Conservation (phyloP, 192 early-diverging fungal genomes). For the Backusella macrospora region DNA sequence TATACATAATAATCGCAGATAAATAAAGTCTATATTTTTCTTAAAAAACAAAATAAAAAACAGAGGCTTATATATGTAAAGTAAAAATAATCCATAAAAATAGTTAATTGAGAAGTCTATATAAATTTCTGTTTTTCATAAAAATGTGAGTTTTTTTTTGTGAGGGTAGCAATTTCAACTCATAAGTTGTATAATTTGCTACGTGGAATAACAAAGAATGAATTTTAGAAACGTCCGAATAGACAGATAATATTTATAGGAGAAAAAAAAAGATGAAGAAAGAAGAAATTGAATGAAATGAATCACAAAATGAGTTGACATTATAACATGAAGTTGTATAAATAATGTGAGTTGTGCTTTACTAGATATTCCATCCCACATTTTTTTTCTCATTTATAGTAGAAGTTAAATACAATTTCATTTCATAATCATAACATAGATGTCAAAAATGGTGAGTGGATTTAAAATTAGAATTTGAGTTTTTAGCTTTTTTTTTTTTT, state of each 20-base stretch:
- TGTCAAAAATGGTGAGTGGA: neutral
- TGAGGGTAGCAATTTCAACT: neutral
- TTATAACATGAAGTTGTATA: too few relatives aligned
- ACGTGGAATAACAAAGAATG: constrained; percentile 2
- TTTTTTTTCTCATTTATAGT: too few relatives aligned
- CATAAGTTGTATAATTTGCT: neutral
- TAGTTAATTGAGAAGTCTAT: neutral
- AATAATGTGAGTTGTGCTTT: too few relatives aligned
- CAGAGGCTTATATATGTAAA: neutral
- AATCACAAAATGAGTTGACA: too few relatives aligned
- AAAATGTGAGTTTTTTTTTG: neutral
- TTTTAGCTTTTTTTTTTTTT: neutral
- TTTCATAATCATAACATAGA: too few relatives aligned
- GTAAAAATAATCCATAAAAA: neutral
- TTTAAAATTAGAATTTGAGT: neutral
- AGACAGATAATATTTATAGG: neutral
- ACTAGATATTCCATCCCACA: too few relatives aligned
- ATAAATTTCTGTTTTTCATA: constrained; percentile 7
- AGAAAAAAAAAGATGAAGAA: neutral
- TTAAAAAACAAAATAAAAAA: neutral
- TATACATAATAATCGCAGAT: neutral
- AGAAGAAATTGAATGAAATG: neutral
- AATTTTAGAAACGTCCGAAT: constrained; percentile 9
- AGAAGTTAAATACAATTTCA: too few relatives aligned
- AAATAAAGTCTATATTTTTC: neutral